Evolutionary conservation across 2,329 filamentous ascomycete genomes (phyloP).

Genomic region (Mariannaea elegans): DNA sequence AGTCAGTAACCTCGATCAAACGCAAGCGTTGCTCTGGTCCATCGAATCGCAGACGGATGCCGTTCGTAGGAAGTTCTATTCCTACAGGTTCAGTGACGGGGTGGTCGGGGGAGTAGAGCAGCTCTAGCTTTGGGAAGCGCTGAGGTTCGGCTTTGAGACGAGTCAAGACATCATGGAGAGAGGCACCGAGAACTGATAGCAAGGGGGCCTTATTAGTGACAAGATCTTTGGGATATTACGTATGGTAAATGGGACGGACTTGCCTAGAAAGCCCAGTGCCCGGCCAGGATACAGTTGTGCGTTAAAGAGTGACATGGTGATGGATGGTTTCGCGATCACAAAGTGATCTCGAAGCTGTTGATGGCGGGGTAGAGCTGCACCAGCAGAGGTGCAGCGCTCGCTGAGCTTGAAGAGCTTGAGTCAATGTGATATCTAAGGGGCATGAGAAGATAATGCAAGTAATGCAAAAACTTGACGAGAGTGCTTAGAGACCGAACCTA

Average conservation of each 20-base stretch:
- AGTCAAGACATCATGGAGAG: conserved; percentile 87
- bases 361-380: conserved; percentile 33
- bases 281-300: conserved; percentile 74
- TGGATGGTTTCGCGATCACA: conserved; percentile 12
- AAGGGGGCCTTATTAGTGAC: not conserved
- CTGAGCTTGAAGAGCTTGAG: conserved; percentile 12
- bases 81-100: conserved; percentile 81
- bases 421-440: conserved; percentile 4
- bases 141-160: conserved; percentile 88
- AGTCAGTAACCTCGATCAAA: conserved; percentile 90
- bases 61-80: conserved; percentile 82
- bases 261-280: conserved; percentile 69
- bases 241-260: conserved; percentile 28
- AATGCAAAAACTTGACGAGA: not conserved
- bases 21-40: conserved; percentile 91
- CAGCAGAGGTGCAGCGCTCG: conserved; percentile 29
- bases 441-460: conserved; percentile 15
- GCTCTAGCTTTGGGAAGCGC: conserved; percentile 82
- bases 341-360: conserved; percentile 25
- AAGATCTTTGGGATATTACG: not conserved
- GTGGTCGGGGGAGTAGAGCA: conserved; percentile 78
- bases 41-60: conserved; percentile 90
- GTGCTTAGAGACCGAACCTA: not conserved
- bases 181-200: conserved; percentile 80
- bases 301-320: conserved; percentile 58